Conservation (phyloP, 192 early-diverging fungal genomes). For the Coemansia sp. region DNA sequence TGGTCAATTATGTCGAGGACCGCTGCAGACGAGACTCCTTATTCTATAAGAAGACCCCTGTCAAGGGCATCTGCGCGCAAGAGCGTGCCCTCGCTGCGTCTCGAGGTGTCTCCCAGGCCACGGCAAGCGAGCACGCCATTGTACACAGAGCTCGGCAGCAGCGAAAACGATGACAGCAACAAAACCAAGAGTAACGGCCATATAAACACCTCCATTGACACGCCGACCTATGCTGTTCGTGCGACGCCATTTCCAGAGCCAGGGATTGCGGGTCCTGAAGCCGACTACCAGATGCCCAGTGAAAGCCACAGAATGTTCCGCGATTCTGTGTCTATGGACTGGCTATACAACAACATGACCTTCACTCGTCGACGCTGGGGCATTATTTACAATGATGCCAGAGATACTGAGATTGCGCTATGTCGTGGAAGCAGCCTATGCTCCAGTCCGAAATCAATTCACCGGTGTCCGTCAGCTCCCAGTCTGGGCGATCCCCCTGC, state of each 20-base stretch:
- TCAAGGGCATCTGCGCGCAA: not conserved
- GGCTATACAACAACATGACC: not conserved
- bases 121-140: conserved; percentile 2
- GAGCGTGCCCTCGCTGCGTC: conserved; percentile 1
- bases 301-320: not conserved
- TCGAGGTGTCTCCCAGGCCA: not conserved
- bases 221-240: not conserved
- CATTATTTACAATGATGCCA: conserved; percentile 4
- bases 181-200: not conserved
- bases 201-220: not conserved
- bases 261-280: not conserved
- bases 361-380: conserved; percentile 7
- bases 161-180: not conserved
- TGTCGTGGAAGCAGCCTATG: conserved; percentile 9
- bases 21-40: not conserved
- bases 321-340: conserved; percentile 7
- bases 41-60: not conserved
- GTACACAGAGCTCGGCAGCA: not conserved
- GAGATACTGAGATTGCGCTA: conserved; percentile 10
- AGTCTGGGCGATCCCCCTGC: conserved; percentile 12
- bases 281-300: not conserved
- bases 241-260: not conserved
- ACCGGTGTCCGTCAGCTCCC: conserved; percentile 31
- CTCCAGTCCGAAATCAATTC: conserved; percentile 1
- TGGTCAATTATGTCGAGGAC: conserved; percentile 26